These are phyloP conservation scores for Spinellus fusiger DNA, from an alignment of 192 early-diverging fungal genomes.

Conservation along the genomic window DNA sequence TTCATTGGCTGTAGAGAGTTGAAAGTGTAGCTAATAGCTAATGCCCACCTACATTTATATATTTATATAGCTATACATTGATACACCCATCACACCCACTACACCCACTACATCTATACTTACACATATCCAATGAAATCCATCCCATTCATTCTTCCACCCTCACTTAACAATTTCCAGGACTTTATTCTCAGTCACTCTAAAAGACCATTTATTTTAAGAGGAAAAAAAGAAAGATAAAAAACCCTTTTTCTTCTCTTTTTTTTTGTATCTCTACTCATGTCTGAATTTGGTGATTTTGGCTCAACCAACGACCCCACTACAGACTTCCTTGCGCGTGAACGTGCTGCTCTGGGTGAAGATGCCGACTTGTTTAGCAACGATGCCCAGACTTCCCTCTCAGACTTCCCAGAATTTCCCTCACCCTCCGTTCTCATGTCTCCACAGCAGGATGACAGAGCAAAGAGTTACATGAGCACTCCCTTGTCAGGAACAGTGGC, in stretches of 20 bases:
- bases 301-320: slow-evolving; percentile 50
- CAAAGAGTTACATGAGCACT: too few relatives aligned
- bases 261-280: neutral
- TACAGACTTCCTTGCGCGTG: slow-evolving; percentile 71
- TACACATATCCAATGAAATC: too few relatives aligned
- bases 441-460: neutral
- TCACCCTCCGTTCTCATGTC: neutral
- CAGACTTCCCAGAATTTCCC: neutral
- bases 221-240: neutral
- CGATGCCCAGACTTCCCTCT: neutral
- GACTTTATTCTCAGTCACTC: neutral
- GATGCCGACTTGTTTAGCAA: slow-evolving; percentile 58
- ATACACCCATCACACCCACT: too few relatives aligned
- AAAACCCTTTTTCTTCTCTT: neutral
- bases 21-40: too few relatives aligned
- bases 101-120: too few relatives aligned
- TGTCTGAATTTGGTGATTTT: slow-evolving; percentile 43
- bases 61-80: too few relatives aligned
- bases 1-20: too few relatives aligned
- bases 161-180: neutral
- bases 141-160: too few relatives aligned
- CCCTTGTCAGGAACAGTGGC: too few relatives aligned
- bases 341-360: slow-evolving; percentile 64
- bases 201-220: too few relatives aligned
- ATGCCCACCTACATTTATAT: too few relatives aligned